phyloP scores from a whole-genome alignment of 768 basidiomycete species.

The Cyathus striatus region DNA sequence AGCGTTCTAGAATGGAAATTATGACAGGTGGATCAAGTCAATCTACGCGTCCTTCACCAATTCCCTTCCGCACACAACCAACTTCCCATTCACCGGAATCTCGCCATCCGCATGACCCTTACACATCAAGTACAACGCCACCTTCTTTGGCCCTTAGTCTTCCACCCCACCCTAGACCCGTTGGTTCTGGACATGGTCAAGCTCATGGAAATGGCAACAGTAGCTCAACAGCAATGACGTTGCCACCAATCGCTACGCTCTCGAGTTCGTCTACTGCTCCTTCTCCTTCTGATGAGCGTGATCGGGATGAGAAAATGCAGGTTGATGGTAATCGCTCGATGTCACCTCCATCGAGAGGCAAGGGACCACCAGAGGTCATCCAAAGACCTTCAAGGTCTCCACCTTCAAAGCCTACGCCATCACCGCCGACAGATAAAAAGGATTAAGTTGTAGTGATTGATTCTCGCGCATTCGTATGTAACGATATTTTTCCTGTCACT shows the following conservation, averaged over 20 bases:
- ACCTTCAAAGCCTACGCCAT: conserved; percentile 46
- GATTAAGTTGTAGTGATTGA: conserved; percentile 12
- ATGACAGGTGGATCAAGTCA: conserved; percentile 45
- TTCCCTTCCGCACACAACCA: conserved; percentile 70
- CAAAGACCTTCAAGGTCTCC: conserved; percentile 43
- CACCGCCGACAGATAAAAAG: conserved; percentile 48
- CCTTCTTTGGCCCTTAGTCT: conserved; percentile 57
- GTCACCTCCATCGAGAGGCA: conserved; percentile 48
- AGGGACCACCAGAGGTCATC: conserved; percentile 48
- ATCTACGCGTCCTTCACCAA: conserved; percentile 64
- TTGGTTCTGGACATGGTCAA: conserved; percentile 47
- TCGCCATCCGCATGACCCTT: conserved; percentile 42
- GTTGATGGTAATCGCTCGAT: conserved; percentile 45
- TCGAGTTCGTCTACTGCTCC: conserved; percentile 56
- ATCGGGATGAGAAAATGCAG: conserved; percentile 51
- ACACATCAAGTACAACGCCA: conserved; percentile 44
- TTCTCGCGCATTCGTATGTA: neutral
- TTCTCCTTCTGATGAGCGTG: conserved; percentile 39
- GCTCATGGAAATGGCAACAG: conserved; percentile 27
- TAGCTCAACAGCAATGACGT: conserved; percentile 42
- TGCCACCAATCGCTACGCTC: conserved; percentile 69
- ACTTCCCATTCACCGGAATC: conserved; percentile 66
- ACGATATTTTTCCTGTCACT: neutral
- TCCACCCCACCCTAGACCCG: conserved; percentile 72
- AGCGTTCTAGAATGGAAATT: conserved; percentile 60